Percentiles rank a stretch among this genome's conserved stretches.
Conservation (phyloP, 2,329 filamentous ascomycete species). For the Colletotrichum sp. region DNA sequence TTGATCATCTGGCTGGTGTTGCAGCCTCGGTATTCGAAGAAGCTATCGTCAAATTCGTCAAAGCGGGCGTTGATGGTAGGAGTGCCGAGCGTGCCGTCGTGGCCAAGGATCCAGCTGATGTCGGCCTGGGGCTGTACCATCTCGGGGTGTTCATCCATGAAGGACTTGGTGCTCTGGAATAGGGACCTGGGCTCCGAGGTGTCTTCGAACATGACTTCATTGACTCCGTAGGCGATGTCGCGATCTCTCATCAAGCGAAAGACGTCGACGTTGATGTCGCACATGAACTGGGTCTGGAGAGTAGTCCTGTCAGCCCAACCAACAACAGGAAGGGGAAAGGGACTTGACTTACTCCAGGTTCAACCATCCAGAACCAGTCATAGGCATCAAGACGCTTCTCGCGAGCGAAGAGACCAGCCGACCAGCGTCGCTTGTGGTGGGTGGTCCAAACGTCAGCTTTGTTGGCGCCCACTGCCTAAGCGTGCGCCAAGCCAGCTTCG, state of each 20-base stretch:
- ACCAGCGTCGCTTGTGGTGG: conserved; percentile 83
- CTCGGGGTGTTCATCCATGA: conserved; percentile 48
- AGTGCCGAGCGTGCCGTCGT: neutral
- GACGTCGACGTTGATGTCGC: conserved; percentile 79
- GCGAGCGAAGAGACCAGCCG: conserved; percentile 80
- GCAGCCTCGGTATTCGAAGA: neutral
- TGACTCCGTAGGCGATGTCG: conserved; percentile 78
- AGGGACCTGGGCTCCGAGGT: conserved; percentile 46
- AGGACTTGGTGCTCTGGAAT: conserved; percentile 49
- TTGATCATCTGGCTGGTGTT: conserved; percentile 2
- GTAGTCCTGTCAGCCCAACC: conserved; percentile 2
- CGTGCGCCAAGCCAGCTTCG: conserved; percentile 66
- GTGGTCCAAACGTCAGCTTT: conserved; percentile 68
- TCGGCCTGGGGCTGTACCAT: conserved; percentile 53
- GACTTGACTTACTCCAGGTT: conserved; percentile 56
- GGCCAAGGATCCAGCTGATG: conserved; percentile 51
- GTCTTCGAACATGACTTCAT: conserved; percentile 52
- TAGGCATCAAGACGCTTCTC: conserved; percentile 71
- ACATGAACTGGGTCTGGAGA: conserved; percentile 56
- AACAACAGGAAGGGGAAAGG: neutral
- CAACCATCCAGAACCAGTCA: conserved; percentile 66
- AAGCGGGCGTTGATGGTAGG: neutral
- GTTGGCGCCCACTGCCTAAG: conserved; percentile 65
- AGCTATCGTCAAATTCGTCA: neutral
- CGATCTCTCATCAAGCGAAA: conserved; percentile 87